phyloP scores from a whole-genome alignment of 495 filamentous ascomycete genomes.

The Tuber borchii region DNA sequence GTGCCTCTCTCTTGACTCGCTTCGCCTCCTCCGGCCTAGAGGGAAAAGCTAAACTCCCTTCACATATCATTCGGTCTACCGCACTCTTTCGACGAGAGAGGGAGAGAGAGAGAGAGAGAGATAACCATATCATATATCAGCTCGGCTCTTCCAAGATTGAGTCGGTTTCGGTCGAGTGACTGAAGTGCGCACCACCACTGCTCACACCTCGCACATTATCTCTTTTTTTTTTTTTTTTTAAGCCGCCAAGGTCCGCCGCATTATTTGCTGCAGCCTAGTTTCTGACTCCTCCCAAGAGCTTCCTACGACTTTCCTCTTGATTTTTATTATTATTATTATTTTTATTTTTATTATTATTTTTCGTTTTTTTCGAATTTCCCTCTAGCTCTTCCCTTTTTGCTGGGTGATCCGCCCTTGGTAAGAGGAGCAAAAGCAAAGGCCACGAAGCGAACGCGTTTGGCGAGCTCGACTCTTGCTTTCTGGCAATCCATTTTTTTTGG shows the following conservation, averaged over 20 bases:
- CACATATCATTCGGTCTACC: neutral
- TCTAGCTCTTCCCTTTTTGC: neutral
- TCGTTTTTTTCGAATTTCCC: neutral
- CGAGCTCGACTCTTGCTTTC: neutral
- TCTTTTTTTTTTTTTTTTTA: slow-evolving; percentile 6
- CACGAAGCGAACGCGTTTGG: neutral
- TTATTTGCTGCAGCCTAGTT: neutral
- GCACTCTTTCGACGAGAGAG: neutral
- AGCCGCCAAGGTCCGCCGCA: neutral
- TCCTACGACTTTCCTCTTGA: neutral
- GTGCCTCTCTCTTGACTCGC: slow-evolving; percentile 26
- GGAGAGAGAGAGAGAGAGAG: slow-evolving; percentile 7
- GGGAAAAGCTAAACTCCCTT: neutral
- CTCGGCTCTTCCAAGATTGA: slow-evolving; percentile 21
- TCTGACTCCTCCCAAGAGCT: neutral
- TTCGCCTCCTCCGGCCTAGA: slow-evolving; percentile 20
- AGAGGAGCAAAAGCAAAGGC: neutral
- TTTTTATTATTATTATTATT: too few species aligned
- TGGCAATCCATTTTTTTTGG: neutral
- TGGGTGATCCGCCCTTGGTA: neutral
- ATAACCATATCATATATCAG: slow-evolving; percentile 34
- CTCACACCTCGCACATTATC: neutral
- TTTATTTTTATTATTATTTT: neutral
- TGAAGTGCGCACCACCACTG: slow-evolving; percentile 8
- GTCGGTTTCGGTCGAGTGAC: slow-evolving; percentile 1